Evolutionary conservation across 108 stramenopile genomes (phyloP).

Genomic region (Nannochloropsis gaditana): DNA sequence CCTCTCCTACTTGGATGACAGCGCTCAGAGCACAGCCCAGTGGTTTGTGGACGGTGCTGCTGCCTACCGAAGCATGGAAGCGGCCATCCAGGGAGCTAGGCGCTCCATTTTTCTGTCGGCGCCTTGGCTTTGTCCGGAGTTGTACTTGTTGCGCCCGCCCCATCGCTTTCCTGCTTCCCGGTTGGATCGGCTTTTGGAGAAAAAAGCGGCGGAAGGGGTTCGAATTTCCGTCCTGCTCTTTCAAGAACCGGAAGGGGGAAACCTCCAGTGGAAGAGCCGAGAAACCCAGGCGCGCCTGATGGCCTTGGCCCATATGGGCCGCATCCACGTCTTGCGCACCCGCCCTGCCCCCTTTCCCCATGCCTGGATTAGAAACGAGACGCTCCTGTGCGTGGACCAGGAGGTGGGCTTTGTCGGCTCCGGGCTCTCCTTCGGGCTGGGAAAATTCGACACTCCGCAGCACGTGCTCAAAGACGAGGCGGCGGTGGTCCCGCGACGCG

Average conservation of each 20-base stretch:
- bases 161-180: slow-evolving; percentile 8
- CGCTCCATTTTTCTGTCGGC: neutral
- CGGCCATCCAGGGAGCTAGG: neutral
- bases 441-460: neutral
- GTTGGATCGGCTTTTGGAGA: neutral
- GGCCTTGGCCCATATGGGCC: neutral
- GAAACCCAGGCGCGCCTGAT: neutral
- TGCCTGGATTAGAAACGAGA: neutral
- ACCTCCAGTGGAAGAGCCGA: neutral
- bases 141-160: neutral
- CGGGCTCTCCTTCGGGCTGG: neutral
- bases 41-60: neutral
- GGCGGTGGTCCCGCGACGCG: neutral
- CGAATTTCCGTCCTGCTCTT: neutral
- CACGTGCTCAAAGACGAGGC: slow-evolving; percentile 12
- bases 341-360: neutral
- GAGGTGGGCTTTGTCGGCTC: neutral
- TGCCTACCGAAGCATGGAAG: neutral
- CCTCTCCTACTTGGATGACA: neutral
- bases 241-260: neutral
- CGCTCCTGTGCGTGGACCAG: neutral
- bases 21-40: neutral
- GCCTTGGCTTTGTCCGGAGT: neutral
- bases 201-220: neutral
- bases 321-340: neutral